Conservation (phyloP, 768 basidiomycete genomes). For the Hypsizygus marmoreus region DNA sequence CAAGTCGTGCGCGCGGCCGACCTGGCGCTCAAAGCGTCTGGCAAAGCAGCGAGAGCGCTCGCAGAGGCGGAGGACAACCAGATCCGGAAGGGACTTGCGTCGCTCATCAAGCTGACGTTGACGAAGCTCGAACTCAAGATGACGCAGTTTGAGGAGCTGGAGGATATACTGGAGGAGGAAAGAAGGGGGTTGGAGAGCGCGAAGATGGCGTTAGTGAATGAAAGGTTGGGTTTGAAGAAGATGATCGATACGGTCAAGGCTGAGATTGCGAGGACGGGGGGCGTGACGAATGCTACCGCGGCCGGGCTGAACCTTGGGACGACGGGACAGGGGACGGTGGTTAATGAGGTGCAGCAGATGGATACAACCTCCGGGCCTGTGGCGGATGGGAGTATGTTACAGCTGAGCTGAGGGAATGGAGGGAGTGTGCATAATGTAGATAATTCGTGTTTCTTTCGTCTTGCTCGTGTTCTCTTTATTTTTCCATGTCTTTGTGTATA, state of each 20-base stretch:
- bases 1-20: slow-evolving; percentile 81
- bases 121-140: slow-evolving; percentile 95
- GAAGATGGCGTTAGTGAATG: slow-evolving; percentile 75
- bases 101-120: slow-evolving; percentile 80
- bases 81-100: slow-evolving; percentile 76
- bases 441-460: not conserved
- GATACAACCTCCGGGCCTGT: slow-evolving; percentile 54
- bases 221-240: slow-evolving; percentile 71
- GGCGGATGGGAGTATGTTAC: slow-evolving; percentile 54
- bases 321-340: slow-evolving; percentile 60
- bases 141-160: slow-evolving; percentile 91
- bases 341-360: slow-evolving; percentile 51
- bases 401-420: slow-evolving; percentile 36
- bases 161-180: slow-evolving; percentile 90
- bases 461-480: not conserved
- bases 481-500: not conserved
- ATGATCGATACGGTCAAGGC: slow-evolving; percentile 67
- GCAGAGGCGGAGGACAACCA: slow-evolving; percentile 82
- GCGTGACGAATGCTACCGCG: slow-evolving; percentile 28
- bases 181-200: slow-evolving; percentile 82
- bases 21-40: slow-evolving; percentile 87
- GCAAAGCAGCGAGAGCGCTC: slow-evolving; percentile 78
- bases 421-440: not conserved
- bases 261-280: slow-evolving; percentile 63
- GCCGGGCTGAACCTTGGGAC: slow-evolving; percentile 48